Conservation (phyloP, 495 filamentous ascomycete species). For the Alectoria sarmentosa region DNA sequence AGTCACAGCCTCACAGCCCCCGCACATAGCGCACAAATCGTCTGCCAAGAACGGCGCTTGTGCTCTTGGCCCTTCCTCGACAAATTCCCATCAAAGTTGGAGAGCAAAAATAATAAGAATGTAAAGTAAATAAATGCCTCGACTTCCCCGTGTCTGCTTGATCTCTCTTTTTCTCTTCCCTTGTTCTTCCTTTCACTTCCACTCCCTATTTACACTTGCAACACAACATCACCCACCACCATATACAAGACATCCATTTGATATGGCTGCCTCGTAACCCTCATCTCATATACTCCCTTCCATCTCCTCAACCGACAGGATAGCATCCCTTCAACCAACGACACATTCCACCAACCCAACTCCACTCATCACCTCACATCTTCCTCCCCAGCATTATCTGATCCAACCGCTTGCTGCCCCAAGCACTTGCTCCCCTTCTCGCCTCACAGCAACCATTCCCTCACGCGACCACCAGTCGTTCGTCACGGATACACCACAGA, state of each 20-base stretch:
- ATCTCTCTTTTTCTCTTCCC: constrained; percentile 10
- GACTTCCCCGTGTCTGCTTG: constrained; percentile 23
- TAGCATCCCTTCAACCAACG: constrained; percentile 8
- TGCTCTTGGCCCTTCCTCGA: neutral
- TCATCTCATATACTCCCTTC: neutral
- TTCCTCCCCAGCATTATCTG: constrained; percentile 28
- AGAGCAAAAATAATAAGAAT: no score
- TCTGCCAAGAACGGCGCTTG: neutral
- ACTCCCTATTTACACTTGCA: neutral
- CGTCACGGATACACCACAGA: constrained; percentile 27
- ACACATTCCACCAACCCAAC: constrained; percentile 18
- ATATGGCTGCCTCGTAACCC: constrained; percentile 27
- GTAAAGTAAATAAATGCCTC: no score
- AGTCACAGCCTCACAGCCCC: no score
- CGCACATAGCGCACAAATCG: no score
- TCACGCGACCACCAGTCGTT: constrained; percentile 24
- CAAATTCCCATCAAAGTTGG: constrained; percentile 1
- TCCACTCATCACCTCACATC: constrained; percentile 24
- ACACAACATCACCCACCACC: constrained; percentile 11
- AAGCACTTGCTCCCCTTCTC: constrained; percentile 21
- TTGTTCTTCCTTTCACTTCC: neutral
- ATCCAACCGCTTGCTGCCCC: constrained; percentile 22
- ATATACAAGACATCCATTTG: constrained; percentile 27
- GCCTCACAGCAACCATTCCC: constrained; percentile 28
- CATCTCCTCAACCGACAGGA: constrained; percentile 20